These are phyloP conservation scores for Monilinia fructigena DNA, from an alignment of 2,329 filamentous ascomycete genomes.

Conservation along the genomic window DNA sequence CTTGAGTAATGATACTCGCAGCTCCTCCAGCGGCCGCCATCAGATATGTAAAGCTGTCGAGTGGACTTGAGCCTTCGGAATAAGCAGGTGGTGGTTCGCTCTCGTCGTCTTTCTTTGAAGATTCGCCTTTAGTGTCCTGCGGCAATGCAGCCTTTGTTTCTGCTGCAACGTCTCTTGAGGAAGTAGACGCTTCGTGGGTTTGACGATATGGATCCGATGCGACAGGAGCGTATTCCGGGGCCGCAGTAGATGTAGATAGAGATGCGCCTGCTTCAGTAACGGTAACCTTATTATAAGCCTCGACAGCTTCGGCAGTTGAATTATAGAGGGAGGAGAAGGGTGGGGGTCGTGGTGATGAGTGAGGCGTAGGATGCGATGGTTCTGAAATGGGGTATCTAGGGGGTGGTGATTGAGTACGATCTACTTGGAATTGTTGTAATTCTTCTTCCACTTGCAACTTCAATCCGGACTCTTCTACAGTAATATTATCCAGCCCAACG, in stretches of 20 bases:
- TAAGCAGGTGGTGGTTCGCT: conserved; percentile 94
- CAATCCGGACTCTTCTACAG: conserved; percentile 33
- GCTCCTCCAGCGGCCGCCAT: conserved; percentile 98
- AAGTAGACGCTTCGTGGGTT: conserved; percentile 30
- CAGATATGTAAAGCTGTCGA: conserved; percentile 89
- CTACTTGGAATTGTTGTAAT: conserved; percentile 27
- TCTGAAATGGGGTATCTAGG: conserved; percentile 58
- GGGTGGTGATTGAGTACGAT: conserved; percentile 52
- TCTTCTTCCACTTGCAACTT: conserved; percentile 39
- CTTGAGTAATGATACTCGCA: conserved; percentile 98
- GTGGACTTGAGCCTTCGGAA: conserved; percentile 88
- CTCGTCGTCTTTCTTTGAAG: conserved; percentile 75
- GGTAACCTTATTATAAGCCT: conserved; percentile 43
- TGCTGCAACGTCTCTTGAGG: conserved; percentile 51
- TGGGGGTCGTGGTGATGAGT: conserved; percentile 50
- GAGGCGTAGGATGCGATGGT: conserved; percentile 49
- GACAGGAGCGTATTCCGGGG: conserved; percentile 55
- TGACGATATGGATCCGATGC: conserved; percentile 40
- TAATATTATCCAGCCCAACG: conserved; percentile 41
- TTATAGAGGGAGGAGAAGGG: conserved; percentile 62
- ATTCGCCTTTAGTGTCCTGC: conserved; percentile 74
- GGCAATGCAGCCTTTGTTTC: conserved; percentile 85
- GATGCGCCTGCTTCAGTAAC: conserved; percentile 42
- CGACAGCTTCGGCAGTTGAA: conserved; percentile 42
- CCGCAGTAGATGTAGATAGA: conserved; percentile 54